Percentiles rank a stretch among this genome's conserved stretches.
Evolutionary conservation across 768 basidiomycete species (phyloP).

Genomic region (Myochromella boudieri): DNA sequence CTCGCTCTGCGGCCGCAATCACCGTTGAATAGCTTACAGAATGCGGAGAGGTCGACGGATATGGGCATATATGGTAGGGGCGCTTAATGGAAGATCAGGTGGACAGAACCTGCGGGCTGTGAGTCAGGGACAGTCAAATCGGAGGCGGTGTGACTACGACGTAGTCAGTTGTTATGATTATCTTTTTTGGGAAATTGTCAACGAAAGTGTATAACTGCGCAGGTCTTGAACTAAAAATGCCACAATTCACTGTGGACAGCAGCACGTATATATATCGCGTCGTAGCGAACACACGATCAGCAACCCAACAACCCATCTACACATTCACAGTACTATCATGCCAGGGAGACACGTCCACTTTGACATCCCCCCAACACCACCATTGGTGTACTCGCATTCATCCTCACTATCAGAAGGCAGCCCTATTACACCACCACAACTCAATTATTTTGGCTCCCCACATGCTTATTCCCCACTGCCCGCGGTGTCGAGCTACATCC

Average conservation of each 20-base stretch:
- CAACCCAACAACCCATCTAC: background rate
- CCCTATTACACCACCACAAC: constrained; percentile 16
- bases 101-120: constrained; percentile 10
- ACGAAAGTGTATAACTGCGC: constrained; percentile 8
- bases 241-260: background rate
- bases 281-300: background rate
- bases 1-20: too few species aligned
- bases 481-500: constrained; percentile 8
- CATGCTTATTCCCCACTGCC: constrained; percentile 17
- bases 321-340: constrained; percentile 20
- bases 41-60: too few species aligned
- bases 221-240: too few species aligned
- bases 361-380: constrained; percentile 19
- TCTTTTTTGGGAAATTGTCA: constrained; percentile 7
- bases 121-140: constrained; percentile 16
- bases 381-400: constrained; percentile 10
- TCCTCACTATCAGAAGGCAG: constrained; percentile 19
- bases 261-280: background rate
- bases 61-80: constrained; percentile 4
- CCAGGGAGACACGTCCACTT: constrained; percentile 30
- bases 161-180: constrained; percentile 8
- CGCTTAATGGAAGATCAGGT: constrained; percentile 4
- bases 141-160: constrained; percentile 16
- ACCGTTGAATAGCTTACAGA: too few species aligned
- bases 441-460: constrained; percentile 14